Evolutionary conservation across 179 eudicot genomes (phyloP), one percentile per base, ranked within the genome.

Genomic region (Beta corolliflora): DNA sequence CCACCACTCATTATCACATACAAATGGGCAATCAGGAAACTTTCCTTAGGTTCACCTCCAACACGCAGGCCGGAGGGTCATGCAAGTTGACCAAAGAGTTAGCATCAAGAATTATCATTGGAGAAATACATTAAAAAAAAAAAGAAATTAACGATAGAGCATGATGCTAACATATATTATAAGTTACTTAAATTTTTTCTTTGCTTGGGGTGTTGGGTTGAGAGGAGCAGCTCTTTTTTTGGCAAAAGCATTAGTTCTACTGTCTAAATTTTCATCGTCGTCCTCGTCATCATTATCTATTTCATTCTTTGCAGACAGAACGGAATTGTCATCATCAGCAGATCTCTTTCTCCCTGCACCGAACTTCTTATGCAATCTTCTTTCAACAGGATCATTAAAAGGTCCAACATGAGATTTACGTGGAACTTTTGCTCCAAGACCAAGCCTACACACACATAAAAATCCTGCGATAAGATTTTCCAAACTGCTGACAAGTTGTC

Each of bases 351-450:
- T 89, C 21, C 85, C 85, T n/a, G 79, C 65, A 15, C 85, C 83
- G 83, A 92, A 80, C 58, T 88, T 88, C n/a, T 86, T 85, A 50
- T 83, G 87, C 76, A 93, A 48, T 77, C 85, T 92, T 77, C 94
- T 87, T 76, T 83, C 94, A 45, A 91, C 82, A 2, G 94, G 92
- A 66, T 89, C 91, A 76, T 66, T 88, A 23, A 89, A 81, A 36
- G 74, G 81, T 46, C 77, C 83, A 46, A 81, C 66, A 79, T 81
- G 84, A 58, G 89, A 64, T 63, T 77, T 88, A 23, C 85, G 93
- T 16, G 93, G 87, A 66, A 87, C 94, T 59, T 72, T 86, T 70
- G 97, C 94, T 75, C 97, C 97, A 66, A 93, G 84, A 66, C 97
- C 97, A 58, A 92, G 95, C 90, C 97, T 93, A 78, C 56, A 83